Conservation (phyloP, 2,329 filamentous ascomycete genomes). For the Lomentospora prolificans region DNA sequence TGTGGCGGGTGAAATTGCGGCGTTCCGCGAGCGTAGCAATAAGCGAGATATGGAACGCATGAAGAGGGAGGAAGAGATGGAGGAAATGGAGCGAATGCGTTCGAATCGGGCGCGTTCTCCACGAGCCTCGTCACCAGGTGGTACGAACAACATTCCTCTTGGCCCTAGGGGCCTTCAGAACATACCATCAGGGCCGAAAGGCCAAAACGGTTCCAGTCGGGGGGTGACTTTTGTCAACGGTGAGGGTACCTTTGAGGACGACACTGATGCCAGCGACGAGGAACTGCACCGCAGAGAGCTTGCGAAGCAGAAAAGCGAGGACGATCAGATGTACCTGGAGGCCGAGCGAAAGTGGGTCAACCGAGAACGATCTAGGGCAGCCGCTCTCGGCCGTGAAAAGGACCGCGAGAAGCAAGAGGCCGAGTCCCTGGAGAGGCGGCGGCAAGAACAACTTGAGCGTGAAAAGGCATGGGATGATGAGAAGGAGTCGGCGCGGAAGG, state of each 20-base stretch:
- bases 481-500: slow-evolving; percentile 61
- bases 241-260: slow-evolving; percentile 48
- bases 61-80: slow-evolving; percentile 82
- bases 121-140: neutral
- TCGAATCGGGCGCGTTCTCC: slow-evolving; percentile 44
- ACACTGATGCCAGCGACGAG: slow-evolving; percentile 77
- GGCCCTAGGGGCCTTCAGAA: slow-evolving; percentile 53
- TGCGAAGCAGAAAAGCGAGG: slow-evolving; percentile 62
- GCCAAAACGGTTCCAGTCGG: slow-evolving; percentile 32
- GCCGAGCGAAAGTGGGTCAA: slow-evolving; percentile 87
- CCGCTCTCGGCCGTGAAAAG: slow-evolving; percentile 76
- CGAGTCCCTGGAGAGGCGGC: slow-evolving; percentile 52
- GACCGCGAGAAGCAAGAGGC: slow-evolving; percentile 70
- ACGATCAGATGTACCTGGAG: slow-evolving; percentile 72
- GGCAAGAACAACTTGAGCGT: slow-evolving; percentile 57
- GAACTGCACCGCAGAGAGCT: slow-evolving; percentile 68
- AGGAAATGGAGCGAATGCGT: slow-evolving; percentile 70
- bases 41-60: slow-evolving; percentile 81
- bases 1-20: slow-evolving; percentile 85
- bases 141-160: slow-evolving; percentile 62
- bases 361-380: slow-evolving; percentile 72
- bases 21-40: slow-evolving; percentile 86
- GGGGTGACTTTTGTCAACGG: slow-evolving; percentile 63
- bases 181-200: slow-evolving; percentile 57
- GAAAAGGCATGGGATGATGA: slow-evolving; percentile 81